Base-by-base conservation (phyloP, 805 yeast genomes). In the Teunomyces cretensis region DNA sequence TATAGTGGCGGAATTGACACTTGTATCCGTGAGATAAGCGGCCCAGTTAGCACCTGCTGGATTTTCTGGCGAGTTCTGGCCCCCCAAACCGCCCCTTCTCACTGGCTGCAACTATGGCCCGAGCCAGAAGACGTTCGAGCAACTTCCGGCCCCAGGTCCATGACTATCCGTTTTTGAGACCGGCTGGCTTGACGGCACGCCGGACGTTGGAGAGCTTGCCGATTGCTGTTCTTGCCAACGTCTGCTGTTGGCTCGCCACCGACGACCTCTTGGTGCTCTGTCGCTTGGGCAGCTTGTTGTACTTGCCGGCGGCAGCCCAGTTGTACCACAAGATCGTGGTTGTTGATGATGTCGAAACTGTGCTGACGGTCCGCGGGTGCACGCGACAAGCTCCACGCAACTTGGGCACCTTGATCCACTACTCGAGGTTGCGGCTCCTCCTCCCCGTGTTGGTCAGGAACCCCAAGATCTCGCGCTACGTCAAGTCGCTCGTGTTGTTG, bases 291-390 rank as follows among this genome's bases (percentile, higher is more conserved):
- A 49, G 53, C 28, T 42, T 47, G 38, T 52, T 62, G n/a, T 64
- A 61, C 42, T 45, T 58, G 13, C 67, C 64, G 2, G 66, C 68
- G 1, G 55, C 54, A 1, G 45, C 45, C 19, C 50, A 56, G 24
- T 39, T 65, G 9, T 63, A 64, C 47, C 45, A 48, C 12, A 54
- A 50, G 26, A 51, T 64, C 9, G 48, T 58, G 2, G 47, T 65
- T 15, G 47, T 54, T 7, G 51, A 42, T 13, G 55, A 55, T 16
- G 24, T 30, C 15, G 46, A 33, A 6, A 15, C 40, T 35, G 39
- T 40, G 15, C 13, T 8, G 16, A 43, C 40, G 30, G 44, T 48
- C 6, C 37, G 44, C 8, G 30, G 24, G 5, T 48, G 51, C 24
- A 54, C 53, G 12, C 39, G 31, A 12, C 41, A 42, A 2, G 42